Base-by-base conservation (phyloP, 2,329 filamentous ascomycete species). In the Curvularia sp. region DNA sequence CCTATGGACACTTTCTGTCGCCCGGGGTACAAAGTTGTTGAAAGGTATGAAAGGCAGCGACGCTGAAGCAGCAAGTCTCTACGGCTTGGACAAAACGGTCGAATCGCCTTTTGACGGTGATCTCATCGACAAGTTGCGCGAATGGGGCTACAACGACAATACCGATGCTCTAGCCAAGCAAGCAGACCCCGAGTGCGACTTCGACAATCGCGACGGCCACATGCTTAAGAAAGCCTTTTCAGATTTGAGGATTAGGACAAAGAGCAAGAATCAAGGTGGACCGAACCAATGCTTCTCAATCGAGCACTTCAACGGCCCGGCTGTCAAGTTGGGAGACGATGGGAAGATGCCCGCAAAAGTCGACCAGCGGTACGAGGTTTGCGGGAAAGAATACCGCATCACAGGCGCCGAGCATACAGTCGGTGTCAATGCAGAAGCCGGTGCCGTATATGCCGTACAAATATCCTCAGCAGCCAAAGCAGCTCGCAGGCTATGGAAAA, bases 341-440 rank as follows among this genome's bases (percentile, higher is more conserved):
- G 46, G 52, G 23, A 53, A 43, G 7, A 39, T 39, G 19, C 55
- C 50, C 15, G 32, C 5, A 12, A 53, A 43, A 41, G 13, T 3
- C 3, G 19, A 64, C n/a, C 66, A 69, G 32, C 51, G 25, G 6
- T 68, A 69, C 54, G 50, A 59, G 18, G 57, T 61, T 8, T 65
- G 63, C 41, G 63, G 39, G 6, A 63, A 55, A 6, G 36, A 61
- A 32, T 64, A 67, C 38, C 30, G 53, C 2, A 47, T 52, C 12
- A 66, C 62, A 5, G 53, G 45, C 6, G 62, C 64, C 4, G 49
- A 55, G 18, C 61, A 66, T 36, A 48, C 41, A 3, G 55, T 68
- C 8, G 59, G 62, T 4, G 34, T 58, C 32, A 67, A 67, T 41
- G 30, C 51, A 21, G 25, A 38, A 1, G 62, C 53, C 3, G 64